Evolutionary conservation across 2,329 filamentous ascomycete species (phyloP).

Genomic region (Chlorencoelia australis): DNA sequence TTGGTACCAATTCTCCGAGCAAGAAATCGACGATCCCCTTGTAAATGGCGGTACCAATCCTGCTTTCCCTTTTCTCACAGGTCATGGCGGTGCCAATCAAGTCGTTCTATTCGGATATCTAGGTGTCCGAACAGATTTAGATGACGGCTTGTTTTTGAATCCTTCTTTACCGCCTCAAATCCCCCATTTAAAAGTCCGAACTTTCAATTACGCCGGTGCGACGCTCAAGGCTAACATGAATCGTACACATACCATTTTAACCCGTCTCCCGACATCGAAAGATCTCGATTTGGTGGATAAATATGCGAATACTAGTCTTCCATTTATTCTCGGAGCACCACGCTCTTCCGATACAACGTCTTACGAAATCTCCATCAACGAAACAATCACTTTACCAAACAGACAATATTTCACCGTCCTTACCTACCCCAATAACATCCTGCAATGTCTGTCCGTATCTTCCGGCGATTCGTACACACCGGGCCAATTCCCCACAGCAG

Average conservation of each 20-base stretch:
- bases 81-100: conserved; percentile 59
- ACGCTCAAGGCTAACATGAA: conserved; percentile 52
- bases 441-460: conserved; percentile 49
- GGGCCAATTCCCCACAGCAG: conserved; percentile 60
- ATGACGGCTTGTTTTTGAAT: conserved; percentile 50
- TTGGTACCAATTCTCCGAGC: conserved; percentile 63
- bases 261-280: conserved; percentile 35
- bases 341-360: conserved; percentile 31
- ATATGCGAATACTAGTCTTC: conserved; percentile 45
- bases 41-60: conserved; percentile 40
- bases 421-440: conserved; percentile 49
- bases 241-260: conserved; percentile 52
- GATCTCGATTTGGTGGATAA: conserved; percentile 41
- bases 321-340: conserved; percentile 44
- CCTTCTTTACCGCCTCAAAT: conserved; percentile 53
- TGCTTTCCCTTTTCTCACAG: conserved; percentile 53
- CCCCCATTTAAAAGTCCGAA: conserved; percentile 47
- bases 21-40: conserved; percentile 49
- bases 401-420: conserved; percentile 43
- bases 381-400: conserved; percentile 46
- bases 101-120: conserved; percentile 59
- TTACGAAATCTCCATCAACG: conserved; percentile 38
- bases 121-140: conserved; percentile 49
- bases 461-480: conserved; percentile 40
- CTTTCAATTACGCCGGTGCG: conserved; percentile 57